Evolutionary conservation across 73 alveolate genomes (phyloP), one percentile per base, ranked within the genome.

Genomic region (Stentor roeselii): DNA sequence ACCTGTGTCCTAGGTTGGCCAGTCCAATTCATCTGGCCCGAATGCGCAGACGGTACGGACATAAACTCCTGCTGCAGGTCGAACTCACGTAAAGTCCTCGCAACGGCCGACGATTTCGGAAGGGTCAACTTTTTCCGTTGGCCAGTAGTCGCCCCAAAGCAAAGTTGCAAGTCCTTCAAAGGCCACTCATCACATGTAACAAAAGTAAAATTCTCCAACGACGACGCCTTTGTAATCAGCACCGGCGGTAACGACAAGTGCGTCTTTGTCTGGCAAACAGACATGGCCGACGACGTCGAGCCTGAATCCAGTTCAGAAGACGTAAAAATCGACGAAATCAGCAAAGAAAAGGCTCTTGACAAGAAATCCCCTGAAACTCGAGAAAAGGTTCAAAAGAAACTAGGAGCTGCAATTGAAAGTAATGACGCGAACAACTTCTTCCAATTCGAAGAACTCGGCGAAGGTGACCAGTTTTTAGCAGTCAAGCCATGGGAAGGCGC

Each of bases 201-300:
- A 42, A 95, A 97, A 89, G 97, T 94, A 0, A 96, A 97, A 90
- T 97, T 97, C 86, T 89, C 97, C 40, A 86, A 86, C 38, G 95
- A 90, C 60, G 99, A 97, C 90, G 90, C 93, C 50, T 93, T 84
- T 83, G 87, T 97, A 31, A 85, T 96, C 1, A 89, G 98, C 15
- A 95, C 96, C 37, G 99, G 99, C 35, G 99, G 99, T 14, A 96
- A 97, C 95, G 99, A 97, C 89, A 97, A 97, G 78, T 90, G 98
- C 60, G 96, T 97, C 3, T 94, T 97, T 83, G 90, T 95, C 0
- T 97, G 99, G 99, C 95, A 95, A 78, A 96, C 99, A 21, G 99
- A 96, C 88, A 95, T 96, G 89, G 98, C 96, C 40, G 50, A 40
- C 67, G 67, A 50, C 39, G 89, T 61, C 38, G 90, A 61, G 59